Conservation (phyloP, 2,329 filamentous ascomycete species). For the Coniochaeta pulveracea region DNA sequence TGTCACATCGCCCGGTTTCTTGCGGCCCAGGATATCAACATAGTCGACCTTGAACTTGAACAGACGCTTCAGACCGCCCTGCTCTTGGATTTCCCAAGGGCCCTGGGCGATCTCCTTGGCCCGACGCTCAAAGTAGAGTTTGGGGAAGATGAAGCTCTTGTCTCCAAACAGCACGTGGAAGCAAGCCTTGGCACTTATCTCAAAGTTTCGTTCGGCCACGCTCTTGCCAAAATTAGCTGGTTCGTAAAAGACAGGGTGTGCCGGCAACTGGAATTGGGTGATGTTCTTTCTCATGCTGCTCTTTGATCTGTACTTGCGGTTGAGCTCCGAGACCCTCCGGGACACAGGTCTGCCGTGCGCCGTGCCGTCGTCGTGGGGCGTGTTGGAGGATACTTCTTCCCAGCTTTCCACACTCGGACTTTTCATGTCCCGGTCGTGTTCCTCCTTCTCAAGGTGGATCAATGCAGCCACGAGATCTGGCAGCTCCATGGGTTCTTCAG, state of each 20-base stretch:
- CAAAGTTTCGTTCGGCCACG: constrained; percentile 71
- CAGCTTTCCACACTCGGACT: constrained; percentile 79
- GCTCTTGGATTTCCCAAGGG: constrained; percentile 66
- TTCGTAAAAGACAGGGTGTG: constrained; percentile 70
- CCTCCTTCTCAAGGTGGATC: constrained; percentile 60
- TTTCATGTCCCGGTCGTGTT: constrained; percentile 38
- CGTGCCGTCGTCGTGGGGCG: constrained; percentile 48
- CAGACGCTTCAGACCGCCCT: constrained; percentile 61
- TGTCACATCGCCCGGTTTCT: constrained; percentile 50
- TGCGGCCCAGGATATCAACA: constrained; percentile 51
- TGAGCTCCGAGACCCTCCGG: constrained; percentile 21
- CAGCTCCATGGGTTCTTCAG: constrained; percentile 56
- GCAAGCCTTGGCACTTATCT: constrained; percentile 84
- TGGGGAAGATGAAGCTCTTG: constrained; percentile 87
- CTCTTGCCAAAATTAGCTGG: constrained; percentile 70
- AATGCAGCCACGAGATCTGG: constrained; percentile 62
- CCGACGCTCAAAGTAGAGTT: constrained; percentile 74
- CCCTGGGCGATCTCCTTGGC: constrained; percentile 75
- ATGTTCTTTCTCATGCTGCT: constrained; percentile 25
- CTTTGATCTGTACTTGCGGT: constrained; percentile 22
- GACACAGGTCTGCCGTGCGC: constrained; percentile 25
- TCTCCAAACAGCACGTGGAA: constrained; percentile 97
- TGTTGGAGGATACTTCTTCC: constrained; percentile 64
- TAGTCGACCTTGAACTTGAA: constrained; percentile 71
- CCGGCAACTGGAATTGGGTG: constrained; percentile 71